Percentiles rank a stretch among this genome's conserved stretches.
Conservation (phyloP, 192 early-diverging fungal species). For the Glomus cerebriforme region DNA sequence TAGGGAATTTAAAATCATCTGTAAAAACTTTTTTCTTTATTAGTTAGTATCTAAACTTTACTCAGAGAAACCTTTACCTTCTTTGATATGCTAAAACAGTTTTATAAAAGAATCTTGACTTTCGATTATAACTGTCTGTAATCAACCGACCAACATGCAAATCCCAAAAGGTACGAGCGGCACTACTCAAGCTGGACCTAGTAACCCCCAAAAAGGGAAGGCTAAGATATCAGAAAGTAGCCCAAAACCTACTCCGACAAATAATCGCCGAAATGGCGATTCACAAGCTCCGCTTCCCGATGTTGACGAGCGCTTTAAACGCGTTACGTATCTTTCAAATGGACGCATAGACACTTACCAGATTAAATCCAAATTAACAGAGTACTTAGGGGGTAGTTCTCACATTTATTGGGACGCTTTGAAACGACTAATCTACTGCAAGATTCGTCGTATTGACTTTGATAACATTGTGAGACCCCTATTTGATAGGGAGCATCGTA, state of each 20-base stretch:
- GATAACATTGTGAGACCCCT: neutral
- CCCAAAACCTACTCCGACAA: neutral
- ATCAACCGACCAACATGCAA: neutral
- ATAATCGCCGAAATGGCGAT: constrained; percentile 4
- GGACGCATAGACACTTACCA: neutral
- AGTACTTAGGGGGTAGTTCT: neutral
- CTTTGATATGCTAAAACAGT: neutral
- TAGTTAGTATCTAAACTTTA: no score
- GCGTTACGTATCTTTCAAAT: neutral
- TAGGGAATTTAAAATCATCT: no score
- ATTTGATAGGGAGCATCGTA: constrained; percentile 7
- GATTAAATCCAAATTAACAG: neutral
- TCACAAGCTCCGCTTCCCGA: neutral
- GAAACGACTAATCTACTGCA: constrained; percentile 1
- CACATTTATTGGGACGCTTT: neutral
- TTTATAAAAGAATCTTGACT: neutral
- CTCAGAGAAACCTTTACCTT: neutral
- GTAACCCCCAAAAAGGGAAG: constrained; percentile 7
- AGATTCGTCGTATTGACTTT: constrained; percentile 13
- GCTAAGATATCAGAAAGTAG: neutral
- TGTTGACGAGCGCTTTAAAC: neutral
- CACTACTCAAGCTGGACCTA: neutral
- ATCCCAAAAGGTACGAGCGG: neutral
- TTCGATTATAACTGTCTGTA: neutral
- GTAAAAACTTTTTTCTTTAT: no score